Evolutionary conservation across 2,329 filamentous ascomycete species (phyloP).

Genomic region (Ilyonectria mors-panacis): DNA sequence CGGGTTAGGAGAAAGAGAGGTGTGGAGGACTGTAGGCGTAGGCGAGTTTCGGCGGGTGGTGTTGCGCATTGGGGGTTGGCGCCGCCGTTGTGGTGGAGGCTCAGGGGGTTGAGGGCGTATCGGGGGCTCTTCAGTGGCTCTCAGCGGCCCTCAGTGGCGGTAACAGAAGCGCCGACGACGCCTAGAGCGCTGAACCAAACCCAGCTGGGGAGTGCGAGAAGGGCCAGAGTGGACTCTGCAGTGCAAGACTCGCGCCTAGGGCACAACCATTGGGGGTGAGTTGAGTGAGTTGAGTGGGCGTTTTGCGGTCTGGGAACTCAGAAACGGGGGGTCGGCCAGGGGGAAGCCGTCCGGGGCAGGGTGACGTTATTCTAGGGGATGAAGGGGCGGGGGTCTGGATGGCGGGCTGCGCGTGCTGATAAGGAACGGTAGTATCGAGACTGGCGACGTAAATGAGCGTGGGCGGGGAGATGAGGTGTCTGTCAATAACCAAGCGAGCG

Average conservation of each 20-base stretch:
- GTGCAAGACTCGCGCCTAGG: slow-evolving; percentile 24
- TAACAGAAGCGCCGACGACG: slow-evolving; percentile 16
- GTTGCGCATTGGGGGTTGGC: slow-evolving; percentile 48
- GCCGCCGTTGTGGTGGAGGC: slow-evolving; percentile 40
- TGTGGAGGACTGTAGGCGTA: slow-evolving; percentile 34
- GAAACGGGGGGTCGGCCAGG: slow-evolving; percentile 24
- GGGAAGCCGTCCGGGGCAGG: slow-evolving; percentile 40
- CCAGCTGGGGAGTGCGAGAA: slow-evolving; percentile 13
- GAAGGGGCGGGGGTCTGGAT: slow-evolving; percentile 22
- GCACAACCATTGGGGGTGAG: slow-evolving; percentile 23
- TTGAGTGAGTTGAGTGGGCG: slow-evolving; percentile 16
- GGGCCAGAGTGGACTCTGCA: slow-evolving; percentile 22
- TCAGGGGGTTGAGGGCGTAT: slow-evolving; percentile 27
- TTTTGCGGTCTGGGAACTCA: slow-evolving; percentile 19
- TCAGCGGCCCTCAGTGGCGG: slow-evolving; percentile 5
- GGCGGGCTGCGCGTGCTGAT: slow-evolving; percentile 33
- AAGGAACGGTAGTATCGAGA: slow-evolving; percentile 31
- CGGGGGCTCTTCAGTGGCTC: slow-evolving; percentile 20
- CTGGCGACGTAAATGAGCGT: slow-evolving; percentile 11
- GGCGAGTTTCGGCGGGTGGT: slow-evolving; percentile 36
- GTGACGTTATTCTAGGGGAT: slow-evolving; percentile 41
- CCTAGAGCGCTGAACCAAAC: slow-evolving; percentile 16
- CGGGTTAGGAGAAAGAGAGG: slow-evolving; percentile 45
- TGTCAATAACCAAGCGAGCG: slow-evolving; percentile 39
- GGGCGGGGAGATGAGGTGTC: slow-evolving; percentile 30